Base-by-base conservation (phyloP, 352 stramenopile genomes). In the Aphanomyces cochlioides region DNA sequence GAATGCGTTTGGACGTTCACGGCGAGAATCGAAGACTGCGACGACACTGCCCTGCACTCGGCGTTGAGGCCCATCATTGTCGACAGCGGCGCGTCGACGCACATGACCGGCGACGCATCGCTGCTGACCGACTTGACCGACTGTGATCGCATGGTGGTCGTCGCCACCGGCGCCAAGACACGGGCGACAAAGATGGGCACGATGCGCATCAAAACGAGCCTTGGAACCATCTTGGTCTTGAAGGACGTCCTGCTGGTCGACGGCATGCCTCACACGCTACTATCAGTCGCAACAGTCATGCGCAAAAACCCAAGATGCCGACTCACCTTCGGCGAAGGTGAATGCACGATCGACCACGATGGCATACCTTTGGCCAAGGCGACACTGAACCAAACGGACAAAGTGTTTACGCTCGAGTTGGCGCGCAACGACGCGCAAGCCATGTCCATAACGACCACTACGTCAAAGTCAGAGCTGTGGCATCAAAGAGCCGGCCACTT, bases 281-380 rank as follows among this genome's bases (percentile, higher is more conserved):
- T 67, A 15, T 67, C 60, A 34, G 37, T 67, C 28, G 12, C 60
- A 12, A 36, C 60, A 8, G 6, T 67, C 13, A 66, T 67, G 47
- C 21, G 12, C 21, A 8, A 12, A 8, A 65, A 37, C 10, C 15
- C 10, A 19, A 19, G 37, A 8, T 58, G 8, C n/a, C n/a, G 7
- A 10, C n/a, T 58, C 8, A 58, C 50, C 8, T 66, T 70, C 56
- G 50, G 66, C 36, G 56, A 53, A 5, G 36, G 66, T 19, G 57
- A 60, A 19, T 77, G 68, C 28, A 53, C 54, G 2, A 65, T 75
- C 61, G 45, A 41, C 5, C 67, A 73, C 67, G 67, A 74, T 12
- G 58, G 45, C 50, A 2, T 4, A 8, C 28, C n/a, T 10, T 13
- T 58, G n/a, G 50, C 50, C 8, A 58, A 12, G 50, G 50, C 21